Evolutionary conservation across 2,329 filamentous ascomycete species (phyloP).

Genomic region (Calonectria pauciramosa): DNA sequence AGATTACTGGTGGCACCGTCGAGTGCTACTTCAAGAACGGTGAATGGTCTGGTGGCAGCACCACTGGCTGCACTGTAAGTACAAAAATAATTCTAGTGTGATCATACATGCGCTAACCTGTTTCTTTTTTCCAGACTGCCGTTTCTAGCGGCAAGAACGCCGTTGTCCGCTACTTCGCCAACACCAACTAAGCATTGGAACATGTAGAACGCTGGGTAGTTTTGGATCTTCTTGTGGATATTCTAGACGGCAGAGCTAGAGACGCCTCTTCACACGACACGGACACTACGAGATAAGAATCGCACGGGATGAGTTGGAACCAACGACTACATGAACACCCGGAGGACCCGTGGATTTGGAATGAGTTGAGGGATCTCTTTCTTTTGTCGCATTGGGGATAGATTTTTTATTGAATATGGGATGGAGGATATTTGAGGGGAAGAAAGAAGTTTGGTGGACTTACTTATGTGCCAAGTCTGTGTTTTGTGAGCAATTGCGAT

Average conservation of each 20-base stretch:
- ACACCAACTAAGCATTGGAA: slow-evolving; percentile 27
- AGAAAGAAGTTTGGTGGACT: slow-evolving; percentile 34
- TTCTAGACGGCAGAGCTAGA: slow-evolving; percentile 45
- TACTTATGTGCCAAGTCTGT: slow-evolving; percentile 32
- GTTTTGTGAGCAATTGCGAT: slow-evolving; percentile 30
- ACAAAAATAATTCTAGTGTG: not conserved
- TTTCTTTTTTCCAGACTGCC: slow-evolving; percentile 54
- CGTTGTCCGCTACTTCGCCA: slow-evolving; percentile 59
- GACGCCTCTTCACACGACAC: slow-evolving; percentile 37
- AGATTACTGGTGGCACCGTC: slow-evolving; percentile 74
- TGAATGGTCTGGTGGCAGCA: slow-evolving; percentile 68
- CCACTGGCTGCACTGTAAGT: slow-evolving; percentile 86
- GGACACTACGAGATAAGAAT: slow-evolving; percentile 34
- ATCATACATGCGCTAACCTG: slow-evolving; percentile 30
- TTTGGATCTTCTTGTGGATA: slow-evolving; percentile 54
- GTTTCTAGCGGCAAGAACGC: slow-evolving; percentile 58
- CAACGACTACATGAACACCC: slow-evolving; percentile 18
- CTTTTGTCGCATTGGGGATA: slow-evolving; percentile 40
- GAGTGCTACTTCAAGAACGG: slow-evolving; percentile 77
- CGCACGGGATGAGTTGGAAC: slow-evolving; percentile 27
- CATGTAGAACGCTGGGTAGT: slow-evolving; percentile 39
- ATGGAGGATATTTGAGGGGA: slow-evolving; percentile 32
- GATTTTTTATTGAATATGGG: slow-evolving; percentile 38
- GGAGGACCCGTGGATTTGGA: slow-evolving; percentile 16
- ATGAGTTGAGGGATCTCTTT: slow-evolving; percentile 30